Percentiles rank a stretch among this genome's conserved stretches.
Evolutionary conservation across 495 filamentous ascomycete species (phyloP).

Genomic region (Tirmania nivea): DNA sequence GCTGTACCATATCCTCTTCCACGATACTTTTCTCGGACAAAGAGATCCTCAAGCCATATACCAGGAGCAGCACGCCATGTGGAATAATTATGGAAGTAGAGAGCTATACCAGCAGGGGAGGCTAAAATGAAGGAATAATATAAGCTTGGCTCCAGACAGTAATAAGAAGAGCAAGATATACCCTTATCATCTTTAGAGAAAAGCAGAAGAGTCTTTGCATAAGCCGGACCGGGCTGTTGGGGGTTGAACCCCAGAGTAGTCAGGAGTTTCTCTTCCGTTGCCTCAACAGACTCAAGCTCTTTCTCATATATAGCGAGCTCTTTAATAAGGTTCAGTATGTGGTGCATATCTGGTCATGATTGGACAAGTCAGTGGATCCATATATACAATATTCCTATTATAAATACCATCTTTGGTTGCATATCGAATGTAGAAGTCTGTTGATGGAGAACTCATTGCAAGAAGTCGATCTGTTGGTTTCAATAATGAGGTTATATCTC

Average conservation of each 20-base stretch:
- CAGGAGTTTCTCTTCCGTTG: conserved; percentile 50
- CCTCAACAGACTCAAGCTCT: conserved; percentile 49
- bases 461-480: too few species aligned
- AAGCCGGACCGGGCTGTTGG: conserved; percentile 21
- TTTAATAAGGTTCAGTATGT: conserved; percentile 62
- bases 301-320: conserved; percentile 79
- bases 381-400: not conserved
- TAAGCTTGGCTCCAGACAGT: conserved; percentile 22
- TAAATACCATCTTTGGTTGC: not conserved
- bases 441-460: too few species aligned
- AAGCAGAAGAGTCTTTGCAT: conserved; percentile 23
- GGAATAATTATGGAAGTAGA: conserved; percentile 52
- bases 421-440: not conserved
- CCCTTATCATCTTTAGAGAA: conserved; percentile 16
- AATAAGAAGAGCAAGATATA: conserved; percentile 16
- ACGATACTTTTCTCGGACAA: conserved; percentile 47
- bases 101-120: conserved; percentile 32
- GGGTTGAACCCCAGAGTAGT: conserved; percentile 57
- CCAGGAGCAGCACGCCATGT: conserved; percentile 76
- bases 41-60: conserved; percentile 88
- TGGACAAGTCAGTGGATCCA: not conserved
- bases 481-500: too few species aligned
- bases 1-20: conserved; percentile 58
- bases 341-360: conserved; percentile 1
- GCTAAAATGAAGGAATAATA: conserved; percentile 23